Conservation (phyloP, 1,284 basidiomycete species). For the Vanrija sp. region DNA sequence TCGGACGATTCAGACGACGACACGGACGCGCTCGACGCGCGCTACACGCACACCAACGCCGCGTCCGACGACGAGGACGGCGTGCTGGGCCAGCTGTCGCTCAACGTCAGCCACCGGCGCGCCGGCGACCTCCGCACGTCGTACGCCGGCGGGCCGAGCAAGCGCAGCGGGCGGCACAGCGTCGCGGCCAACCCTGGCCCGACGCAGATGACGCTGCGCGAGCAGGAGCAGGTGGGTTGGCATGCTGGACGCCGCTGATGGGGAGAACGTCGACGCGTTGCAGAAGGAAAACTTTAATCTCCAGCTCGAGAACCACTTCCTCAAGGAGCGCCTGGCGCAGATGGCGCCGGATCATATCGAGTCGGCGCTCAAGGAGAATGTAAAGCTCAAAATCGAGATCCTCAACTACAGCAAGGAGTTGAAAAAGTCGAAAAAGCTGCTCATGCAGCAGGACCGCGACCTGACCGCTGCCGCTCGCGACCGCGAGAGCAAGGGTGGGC, state of each 20-base stretch:
- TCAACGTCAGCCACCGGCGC: constrained; percentile 25
- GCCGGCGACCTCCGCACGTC: constrained; percentile 7
- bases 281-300: constrained; percentile 95
- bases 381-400: constrained; percentile 87
- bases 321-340: constrained; percentile 76
- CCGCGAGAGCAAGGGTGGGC: constrained; percentile 39
- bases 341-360: constrained; percentile 89
- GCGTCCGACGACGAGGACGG: constrained; percentile 13
- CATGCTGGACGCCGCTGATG: neutral
- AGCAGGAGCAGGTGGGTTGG: constrained; percentile 81
- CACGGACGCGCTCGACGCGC: constrained; percentile 15
- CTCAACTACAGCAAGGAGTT: constrained; percentile 86
- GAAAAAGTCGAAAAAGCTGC: constrained; percentile 84
- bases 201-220: constrained; percentile 66
- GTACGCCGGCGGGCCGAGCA: constrained; percentile 29
- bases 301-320: constrained; percentile 87
- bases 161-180: constrained; percentile 44
- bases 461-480: constrained; percentile 64
- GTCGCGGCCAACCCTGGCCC: constrained; percentile 32
- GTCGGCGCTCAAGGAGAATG: constrained; percentile 85
- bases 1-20: constrained; percentile 19
- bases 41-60: constrained; percentile 13
- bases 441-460: constrained; percentile 75
- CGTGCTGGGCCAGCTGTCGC: constrained; percentile 21
- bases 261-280: constrained; percentile 81